phyloP scores from a whole-genome alignment of 495 filamentous ascomycete species.

The Schizothecium vesticola region DNA sequence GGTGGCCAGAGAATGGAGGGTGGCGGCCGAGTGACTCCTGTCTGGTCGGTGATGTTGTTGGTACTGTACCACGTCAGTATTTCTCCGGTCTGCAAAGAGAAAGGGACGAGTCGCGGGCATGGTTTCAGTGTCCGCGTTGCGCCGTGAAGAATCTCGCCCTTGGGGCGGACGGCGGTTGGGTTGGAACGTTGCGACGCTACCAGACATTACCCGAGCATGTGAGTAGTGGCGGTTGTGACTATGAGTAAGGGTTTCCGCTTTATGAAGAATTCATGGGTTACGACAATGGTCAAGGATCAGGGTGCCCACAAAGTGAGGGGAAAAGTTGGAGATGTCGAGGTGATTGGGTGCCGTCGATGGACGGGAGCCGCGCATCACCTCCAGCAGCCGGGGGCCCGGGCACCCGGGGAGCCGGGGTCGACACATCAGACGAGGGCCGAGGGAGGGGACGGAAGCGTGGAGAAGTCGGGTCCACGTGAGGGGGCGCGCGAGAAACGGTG shows the following conservation, averaged over 20 bases:
- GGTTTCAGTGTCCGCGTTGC: not conserved
- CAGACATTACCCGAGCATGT: not conserved
- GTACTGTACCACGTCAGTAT: not conserved
- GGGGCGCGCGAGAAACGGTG: not conserved
- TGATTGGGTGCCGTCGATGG: not conserved
- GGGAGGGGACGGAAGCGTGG: not conserved
- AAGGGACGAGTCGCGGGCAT: not conserved
- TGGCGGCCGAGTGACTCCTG: not conserved
- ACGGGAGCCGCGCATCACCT: not conserved
- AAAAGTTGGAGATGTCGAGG: not conserved
- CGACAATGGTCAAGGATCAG: not conserved
- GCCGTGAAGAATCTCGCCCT: not conserved
- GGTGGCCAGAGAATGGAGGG: not conserved
- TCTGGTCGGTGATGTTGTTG: not conserved
- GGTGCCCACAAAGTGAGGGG: not conserved
- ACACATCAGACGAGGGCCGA: not conserved
- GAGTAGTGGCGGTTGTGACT: not conserved
- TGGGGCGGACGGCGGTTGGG: not conserved
- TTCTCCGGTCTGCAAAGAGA: not conserved
- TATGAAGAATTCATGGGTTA: not conserved
- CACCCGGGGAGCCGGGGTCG: not conserved
- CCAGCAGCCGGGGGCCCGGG: not conserved
- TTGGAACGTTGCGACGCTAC: not conserved
- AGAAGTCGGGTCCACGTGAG: not conserved
- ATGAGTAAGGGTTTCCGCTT: not conserved